These are phyloP conservation scores for Melocanna baccifera DNA, from an alignment of 176 grass and related monocot genomes.

Conservation along the genomic window DNA sequence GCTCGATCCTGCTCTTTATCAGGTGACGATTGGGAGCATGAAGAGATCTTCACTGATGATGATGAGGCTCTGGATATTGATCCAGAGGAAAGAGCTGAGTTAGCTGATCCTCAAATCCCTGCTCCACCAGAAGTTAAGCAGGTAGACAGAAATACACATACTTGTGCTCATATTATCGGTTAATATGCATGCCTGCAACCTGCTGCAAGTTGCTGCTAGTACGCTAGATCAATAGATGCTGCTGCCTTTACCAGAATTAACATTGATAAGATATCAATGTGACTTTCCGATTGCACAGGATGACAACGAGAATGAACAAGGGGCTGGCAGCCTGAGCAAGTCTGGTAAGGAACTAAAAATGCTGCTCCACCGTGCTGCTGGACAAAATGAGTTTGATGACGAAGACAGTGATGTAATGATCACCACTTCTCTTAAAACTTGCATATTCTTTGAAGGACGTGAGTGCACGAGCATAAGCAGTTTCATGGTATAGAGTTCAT, in stretches of 20 bases:
- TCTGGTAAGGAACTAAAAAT: constrained; percentile 90
- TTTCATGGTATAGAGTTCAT: constrained; percentile 11
- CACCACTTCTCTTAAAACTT: constrained; percentile 30
- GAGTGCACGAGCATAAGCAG: background rate
- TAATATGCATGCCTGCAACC: constrained; percentile 1
- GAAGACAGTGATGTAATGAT: constrained; percentile 57
- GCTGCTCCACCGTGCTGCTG: constrained; percentile 56
- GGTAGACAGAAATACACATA: constrained; percentile 32
- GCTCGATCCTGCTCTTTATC: too few relatives aligned
- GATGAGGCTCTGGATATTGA: constrained; percentile 74
- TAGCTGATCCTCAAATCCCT: constrained; percentile 69
- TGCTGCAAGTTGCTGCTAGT: constrained; percentile 19
- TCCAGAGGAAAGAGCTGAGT: constrained; percentile 69
- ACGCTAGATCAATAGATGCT: background rate
- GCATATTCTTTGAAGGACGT: background rate
- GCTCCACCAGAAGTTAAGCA: constrained; percentile 84
- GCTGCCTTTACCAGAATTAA: constrained; percentile 16
- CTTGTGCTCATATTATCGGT: background rate
- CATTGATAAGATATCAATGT: background rate
- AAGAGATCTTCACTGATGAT: constrained; percentile 91
- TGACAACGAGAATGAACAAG: constrained; percentile 76
- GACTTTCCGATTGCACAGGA: constrained; percentile 43
- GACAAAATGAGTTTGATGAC: constrained; percentile 55
- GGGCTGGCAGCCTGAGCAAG: constrained; percentile 53
- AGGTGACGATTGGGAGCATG: too few relatives aligned